A percentile compares a stretch with the other conserved stretches of the same genome.
These are phyloP conservation scores for Rauvolfia tetraphylla DNA, from an alignment of 257 asterid genomes.

Conservation along the genomic window DNA sequence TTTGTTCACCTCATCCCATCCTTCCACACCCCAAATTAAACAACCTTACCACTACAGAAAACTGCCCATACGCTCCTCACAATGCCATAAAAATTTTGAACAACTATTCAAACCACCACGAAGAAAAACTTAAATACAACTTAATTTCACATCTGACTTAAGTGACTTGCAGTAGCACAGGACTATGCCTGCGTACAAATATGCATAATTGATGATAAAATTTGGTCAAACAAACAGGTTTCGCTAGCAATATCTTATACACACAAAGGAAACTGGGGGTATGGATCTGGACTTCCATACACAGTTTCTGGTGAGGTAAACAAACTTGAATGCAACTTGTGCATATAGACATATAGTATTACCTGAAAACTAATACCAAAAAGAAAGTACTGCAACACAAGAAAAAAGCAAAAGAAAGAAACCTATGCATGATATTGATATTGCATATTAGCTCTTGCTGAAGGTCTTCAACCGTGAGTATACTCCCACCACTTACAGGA, in stretches of 20 bases:
- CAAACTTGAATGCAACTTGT: not conserved
- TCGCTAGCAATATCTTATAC: not conserved
- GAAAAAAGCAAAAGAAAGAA: constrained; percentile 21
- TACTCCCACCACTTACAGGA: constrained; percentile 79
- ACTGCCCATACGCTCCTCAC: not conserved
- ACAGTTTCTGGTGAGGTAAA: not conserved
- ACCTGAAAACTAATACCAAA: not conserved
- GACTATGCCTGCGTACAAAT: not conserved
- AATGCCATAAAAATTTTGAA: not conserved
- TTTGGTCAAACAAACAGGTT: not conserved
- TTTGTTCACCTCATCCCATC: not conserved
- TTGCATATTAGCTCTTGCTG: constrained; percentile 88
- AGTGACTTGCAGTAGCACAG: not conserved
- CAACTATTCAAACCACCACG: not conserved
- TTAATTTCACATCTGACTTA: not conserved
- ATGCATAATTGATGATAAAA: not conserved
- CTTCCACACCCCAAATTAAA: not conserved
- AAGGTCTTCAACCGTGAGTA: constrained; percentile 89
- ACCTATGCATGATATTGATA: constrained; percentile 87
- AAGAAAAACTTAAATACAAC: not conserved
- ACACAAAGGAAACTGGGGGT: not conserved
- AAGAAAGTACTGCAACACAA: not conserved
- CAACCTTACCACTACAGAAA: not conserved
- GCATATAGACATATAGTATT: not conserved
- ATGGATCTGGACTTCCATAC: not conserved